A percentile compares a stretch with the other conserved stretches of the same genome.
These are phyloP conservation scores for Fusarium duplospermum DNA, from an alignment of 2,329 filamentous ascomycete species.

Conservation along the genomic window DNA sequence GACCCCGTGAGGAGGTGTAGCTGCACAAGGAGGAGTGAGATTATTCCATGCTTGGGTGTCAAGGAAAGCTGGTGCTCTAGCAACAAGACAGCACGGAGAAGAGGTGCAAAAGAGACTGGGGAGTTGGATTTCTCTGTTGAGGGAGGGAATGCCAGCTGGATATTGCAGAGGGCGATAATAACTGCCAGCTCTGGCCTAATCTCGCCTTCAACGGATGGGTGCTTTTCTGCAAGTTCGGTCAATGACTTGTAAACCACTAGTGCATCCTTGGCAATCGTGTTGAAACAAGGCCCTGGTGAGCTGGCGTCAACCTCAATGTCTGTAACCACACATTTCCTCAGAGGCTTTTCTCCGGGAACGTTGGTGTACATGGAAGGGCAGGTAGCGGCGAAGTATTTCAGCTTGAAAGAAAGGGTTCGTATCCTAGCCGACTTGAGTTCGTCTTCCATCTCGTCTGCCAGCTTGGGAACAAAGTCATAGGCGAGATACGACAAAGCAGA, in stretches of 20 bases:
- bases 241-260: conserved; percentile 38
- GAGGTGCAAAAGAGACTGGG: conserved; percentile 41
- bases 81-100: conserved; percentile 62
- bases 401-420: conserved; percentile 53
- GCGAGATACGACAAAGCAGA: conserved; percentile 56
- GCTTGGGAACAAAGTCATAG: conserved; percentile 48
- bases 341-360: conserved; percentile 31
- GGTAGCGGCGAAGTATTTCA: conserved; percentile 59
- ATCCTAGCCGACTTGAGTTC: conserved; percentile 42
- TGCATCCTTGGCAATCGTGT: conserved; percentile 33
- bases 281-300: conserved; percentile 41
- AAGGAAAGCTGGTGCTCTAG: conserved; percentile 62
- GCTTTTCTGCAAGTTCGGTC: conserved; percentile 11
- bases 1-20: conserved; percentile 65
- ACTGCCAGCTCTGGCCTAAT: conserved; percentile 51
- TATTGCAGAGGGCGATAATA: conserved; percentile 49
- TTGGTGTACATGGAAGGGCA: conserved; percentile 45
- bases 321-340: conserved; percentile 43
- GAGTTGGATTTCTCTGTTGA: conserved; percentile 30
- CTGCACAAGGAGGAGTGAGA: conserved; percentile 63
- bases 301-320: conserved; percentile 27
- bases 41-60: conserved; percentile 58
- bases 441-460: conserved; percentile 46
- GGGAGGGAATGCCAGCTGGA: conserved; percentile 47
- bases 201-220: conserved; percentile 36